These are phyloP conservation scores for Epichloe hybrida DNA, from an alignment of 2,329 filamentous ascomycete genomes.

Conservation along the genomic window DNA sequence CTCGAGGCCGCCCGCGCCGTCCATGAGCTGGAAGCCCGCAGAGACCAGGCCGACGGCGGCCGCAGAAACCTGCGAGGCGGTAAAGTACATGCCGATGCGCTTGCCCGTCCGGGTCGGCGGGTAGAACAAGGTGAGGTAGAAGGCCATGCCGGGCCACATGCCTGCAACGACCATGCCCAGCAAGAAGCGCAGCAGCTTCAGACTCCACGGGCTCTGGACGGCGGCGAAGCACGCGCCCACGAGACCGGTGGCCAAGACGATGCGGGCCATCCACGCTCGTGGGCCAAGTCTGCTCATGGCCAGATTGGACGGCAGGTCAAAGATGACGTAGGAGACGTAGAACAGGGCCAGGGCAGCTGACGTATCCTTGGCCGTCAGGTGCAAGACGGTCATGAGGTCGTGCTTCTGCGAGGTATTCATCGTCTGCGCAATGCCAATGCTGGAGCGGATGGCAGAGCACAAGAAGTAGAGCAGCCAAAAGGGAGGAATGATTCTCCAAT, in stretches of 20 bases:
- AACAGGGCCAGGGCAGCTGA: conserved; percentile 78
- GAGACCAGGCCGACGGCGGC: conserved; percentile 82
- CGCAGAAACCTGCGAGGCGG: conserved; percentile 75
- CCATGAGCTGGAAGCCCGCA: conserved; percentile 85
- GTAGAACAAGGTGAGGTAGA: conserved; percentile 86
- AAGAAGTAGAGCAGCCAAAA: conserved; percentile 90
- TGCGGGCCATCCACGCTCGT: conserved; percentile 82
- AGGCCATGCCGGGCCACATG: conserved; percentile 93
- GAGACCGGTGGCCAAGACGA: conserved; percentile 74
- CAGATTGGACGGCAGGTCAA: conserved; percentile 79
- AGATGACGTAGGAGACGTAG: conserved; percentile 84
- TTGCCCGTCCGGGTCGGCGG: conserved; percentile 76
- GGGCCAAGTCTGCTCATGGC: conserved; percentile 78
- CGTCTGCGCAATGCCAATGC: conserved; percentile 85
- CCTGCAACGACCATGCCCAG: conserved; percentile 80
- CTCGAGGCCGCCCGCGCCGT: conserved; percentile 59
- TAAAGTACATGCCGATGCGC: conserved; percentile 81
- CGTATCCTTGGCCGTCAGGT: conserved; percentile 60
- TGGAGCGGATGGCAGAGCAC: conserved; percentile 82
- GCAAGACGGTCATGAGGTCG: conserved; percentile 58
- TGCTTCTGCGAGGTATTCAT: conserved; percentile 66
- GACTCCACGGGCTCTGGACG: conserved; percentile 69
- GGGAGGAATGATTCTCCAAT: conserved; percentile 48
- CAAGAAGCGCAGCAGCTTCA: conserved; percentile 77
- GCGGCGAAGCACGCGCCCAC: conserved; percentile 76